phyloP scores from a whole-genome alignment of 331 rosid genomes.

The Erythrophleum ivorense region DNA sequence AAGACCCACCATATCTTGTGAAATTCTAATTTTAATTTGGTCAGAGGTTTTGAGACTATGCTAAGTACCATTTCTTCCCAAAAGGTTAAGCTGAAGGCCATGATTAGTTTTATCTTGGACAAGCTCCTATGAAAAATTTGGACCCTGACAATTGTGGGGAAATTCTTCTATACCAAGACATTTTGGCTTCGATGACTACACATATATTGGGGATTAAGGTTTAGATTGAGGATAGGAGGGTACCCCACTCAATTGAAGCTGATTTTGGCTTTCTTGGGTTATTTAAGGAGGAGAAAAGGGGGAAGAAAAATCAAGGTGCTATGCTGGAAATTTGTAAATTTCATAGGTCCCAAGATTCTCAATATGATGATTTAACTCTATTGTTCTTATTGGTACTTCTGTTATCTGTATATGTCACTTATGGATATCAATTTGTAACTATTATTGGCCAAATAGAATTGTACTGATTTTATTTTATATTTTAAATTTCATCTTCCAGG shows the following conservation, averaged over 20 bases:
- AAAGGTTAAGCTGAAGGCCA: neutral
- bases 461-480: neutral
- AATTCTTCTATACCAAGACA: constrained; percentile 21
- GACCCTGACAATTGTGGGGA: neutral
- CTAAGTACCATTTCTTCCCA: neutral
- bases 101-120: neutral
- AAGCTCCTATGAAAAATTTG: neutral
- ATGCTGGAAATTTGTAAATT: constrained; percentile 3
- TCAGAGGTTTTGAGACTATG: neutral
- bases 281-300: neutral
- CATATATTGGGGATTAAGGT: constrained; percentile 15
- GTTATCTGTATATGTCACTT: constrained; percentile 11
- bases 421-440: neutral
- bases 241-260: neutral
- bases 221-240: constrained; percentile 12
- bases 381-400: constrained; percentile 7
- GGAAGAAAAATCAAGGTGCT: neutral
- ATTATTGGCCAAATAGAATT: constrained; percentile 9
- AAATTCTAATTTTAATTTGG: neutral
- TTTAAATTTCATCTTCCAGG: constrained; percentile 57
- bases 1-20: neutral
- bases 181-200: constrained; percentile 17
- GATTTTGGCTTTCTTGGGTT: constrained; percentile 18
- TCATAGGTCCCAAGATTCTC: constrained; percentile 4
- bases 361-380: constrained; percentile 5